Conservation (phyloP, 192 early-diverging fungal genomes). For the Umbelopsis sp. region DNA sequence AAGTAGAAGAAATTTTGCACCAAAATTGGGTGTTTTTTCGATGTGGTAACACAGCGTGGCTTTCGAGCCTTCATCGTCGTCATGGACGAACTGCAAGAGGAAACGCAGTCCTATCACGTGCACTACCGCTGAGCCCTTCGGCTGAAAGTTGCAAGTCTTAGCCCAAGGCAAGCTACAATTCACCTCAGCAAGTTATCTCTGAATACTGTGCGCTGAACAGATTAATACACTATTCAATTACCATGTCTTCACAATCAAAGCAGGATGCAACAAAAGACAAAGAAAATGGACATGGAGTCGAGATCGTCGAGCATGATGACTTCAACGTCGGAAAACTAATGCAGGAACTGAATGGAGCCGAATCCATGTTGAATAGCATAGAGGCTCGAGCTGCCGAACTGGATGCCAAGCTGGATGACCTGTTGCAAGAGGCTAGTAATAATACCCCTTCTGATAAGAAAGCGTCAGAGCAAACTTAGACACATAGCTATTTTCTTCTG, state of each 20-base stretch:
- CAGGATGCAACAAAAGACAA: not conserved
- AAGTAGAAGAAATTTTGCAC: not conserved
- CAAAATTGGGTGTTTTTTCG: constrained; percentile 11
- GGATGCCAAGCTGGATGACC: constrained; percentile 8
- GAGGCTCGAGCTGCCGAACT: constrained; percentile 13
- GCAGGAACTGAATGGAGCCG: constrained; percentile 12
- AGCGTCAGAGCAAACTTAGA: not conserved
- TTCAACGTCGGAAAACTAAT: constrained; percentile 14
- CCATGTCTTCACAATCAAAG: not conserved
- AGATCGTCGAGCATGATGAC: constrained; percentile 2
- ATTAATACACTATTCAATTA: not conserved
- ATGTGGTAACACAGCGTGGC: constrained; percentile 9
- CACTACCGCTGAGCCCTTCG: no score
- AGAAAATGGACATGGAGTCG: not conserved
- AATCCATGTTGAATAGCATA: constrained; percentile 12
- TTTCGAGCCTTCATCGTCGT: not conserved
- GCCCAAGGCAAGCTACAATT: no score
- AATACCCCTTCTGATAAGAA: not conserved
- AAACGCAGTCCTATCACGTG: no score
- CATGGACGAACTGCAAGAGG: no score
- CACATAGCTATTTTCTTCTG: not conserved
- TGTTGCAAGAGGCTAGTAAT: not conserved
- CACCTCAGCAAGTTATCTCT: no score
- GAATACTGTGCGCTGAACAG: not conserved
- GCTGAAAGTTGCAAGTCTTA: no score